Base-by-base conservation (phyloP, 2,329 filamentous ascomycete species). In the Curvularia verruculosa region DNA sequence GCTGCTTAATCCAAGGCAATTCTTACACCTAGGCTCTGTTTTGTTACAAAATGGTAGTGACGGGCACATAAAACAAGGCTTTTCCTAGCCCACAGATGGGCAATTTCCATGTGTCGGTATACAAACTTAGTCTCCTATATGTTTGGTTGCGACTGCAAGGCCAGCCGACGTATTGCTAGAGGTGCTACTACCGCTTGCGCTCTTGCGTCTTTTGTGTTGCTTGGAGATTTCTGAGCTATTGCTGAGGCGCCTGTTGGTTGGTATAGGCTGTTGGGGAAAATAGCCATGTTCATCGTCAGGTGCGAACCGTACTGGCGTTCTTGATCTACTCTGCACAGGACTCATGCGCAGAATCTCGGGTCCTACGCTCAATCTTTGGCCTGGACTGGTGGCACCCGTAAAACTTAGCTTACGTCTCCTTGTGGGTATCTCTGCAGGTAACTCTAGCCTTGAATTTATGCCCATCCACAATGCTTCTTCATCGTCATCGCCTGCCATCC, bases 381-480 rank as follows among this genome's bases (percentile, higher is more conserved):
- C 66, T 40, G 65, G 71, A 18, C 60, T 75, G 13, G 61, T 63
- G 3, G 70, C 71, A 5, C 71, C 74, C 9, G 75, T 77, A 31
- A 74, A 55, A 12, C 68, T 69, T 13, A 75, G 56, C 28, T 64
- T 66, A 44, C 77, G 75, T 21, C 73, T 65, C 21, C 66, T 62
- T 12, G 60, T 65, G 1, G 70, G 67, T n/a, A 61, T 37, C 9
- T 65, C 67, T 15, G 70, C 64, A 3, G 78, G 77, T 1, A 80
- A 60, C 51, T 78, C 73, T 1, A 80, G 67, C 13, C 78, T 61
- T n/a, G 72, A 74, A 52, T 80, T 80, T 61, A 79, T 77, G 53
- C 73, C 72, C 64, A 79, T 75, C 78, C 78, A 81, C 12, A 78
- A 49, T 2, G 77, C 78, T 61, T 80, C 78, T 41, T 80, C 78